Evolutionary conservation across 257 asterid species (phyloP).

Genomic region (Solanum bulbocastanum): DNA sequence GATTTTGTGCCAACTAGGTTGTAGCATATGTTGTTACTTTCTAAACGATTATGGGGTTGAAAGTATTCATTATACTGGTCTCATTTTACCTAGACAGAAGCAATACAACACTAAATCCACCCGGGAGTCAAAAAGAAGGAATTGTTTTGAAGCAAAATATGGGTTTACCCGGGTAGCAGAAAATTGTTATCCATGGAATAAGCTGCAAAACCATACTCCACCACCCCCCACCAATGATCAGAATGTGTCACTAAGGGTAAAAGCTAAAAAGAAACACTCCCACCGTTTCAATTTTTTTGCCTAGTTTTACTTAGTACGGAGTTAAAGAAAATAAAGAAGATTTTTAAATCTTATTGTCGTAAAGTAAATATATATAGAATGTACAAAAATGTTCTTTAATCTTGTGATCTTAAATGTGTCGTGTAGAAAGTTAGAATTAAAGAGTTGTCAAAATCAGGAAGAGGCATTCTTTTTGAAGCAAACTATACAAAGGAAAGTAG

Average conservation of each 20-base stretch:
- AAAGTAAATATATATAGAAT: neutral
- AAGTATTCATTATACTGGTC: neutral
- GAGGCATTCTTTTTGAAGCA: neutral
- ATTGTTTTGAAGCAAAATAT: neutral
- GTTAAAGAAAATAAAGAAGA: neutral
- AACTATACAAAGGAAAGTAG: neutral
- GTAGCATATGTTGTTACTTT: neutral
- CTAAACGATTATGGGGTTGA: neutral
- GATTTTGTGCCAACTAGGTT: neutral
- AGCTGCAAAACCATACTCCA: neutral
- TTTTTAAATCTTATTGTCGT: neutral
- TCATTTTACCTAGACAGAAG: neutral
- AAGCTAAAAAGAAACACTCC: neutral
- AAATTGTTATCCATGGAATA: neutral
- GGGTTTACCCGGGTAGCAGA: neutral
- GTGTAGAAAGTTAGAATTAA: neutral
- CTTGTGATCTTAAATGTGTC: neutral
- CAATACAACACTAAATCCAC: neutral
- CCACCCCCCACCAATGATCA: neutral
- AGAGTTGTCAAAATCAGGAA: neutral
- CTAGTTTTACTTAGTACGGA: neutral
- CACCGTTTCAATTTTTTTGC: neutral
- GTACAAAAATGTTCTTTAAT: neutral
- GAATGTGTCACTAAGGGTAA: neutral
- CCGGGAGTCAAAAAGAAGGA: neutral